Evolutionary conservation across 2,329 filamentous ascomycete genomes (phyloP).

Genomic region (Colletotrichum salicis): DNA sequence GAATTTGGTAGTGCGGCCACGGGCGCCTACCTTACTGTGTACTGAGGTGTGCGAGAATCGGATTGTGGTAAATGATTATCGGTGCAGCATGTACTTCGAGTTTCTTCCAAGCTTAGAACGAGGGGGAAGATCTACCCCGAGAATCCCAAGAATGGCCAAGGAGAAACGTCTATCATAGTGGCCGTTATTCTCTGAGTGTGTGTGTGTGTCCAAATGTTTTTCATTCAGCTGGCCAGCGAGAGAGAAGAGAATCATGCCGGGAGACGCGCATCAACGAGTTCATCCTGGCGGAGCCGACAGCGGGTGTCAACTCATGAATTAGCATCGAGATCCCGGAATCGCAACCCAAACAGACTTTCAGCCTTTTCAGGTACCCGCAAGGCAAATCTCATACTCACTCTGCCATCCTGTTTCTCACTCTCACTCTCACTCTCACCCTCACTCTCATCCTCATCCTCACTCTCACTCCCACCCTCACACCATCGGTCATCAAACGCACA

Average conservation of each 20-base stretch:
- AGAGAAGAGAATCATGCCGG: not conserved
- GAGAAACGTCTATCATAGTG: not conserved
- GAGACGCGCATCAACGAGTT: not conserved
- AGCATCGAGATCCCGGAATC: slow-evolving; percentile 19
- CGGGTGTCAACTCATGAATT: slow-evolving; percentile 8
- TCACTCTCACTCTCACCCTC: not conserved
- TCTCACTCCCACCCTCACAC: not conserved
- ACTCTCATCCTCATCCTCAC: not conserved
- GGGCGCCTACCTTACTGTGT: no score
- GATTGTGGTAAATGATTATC: not conserved
- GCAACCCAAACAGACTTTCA: slow-evolving; percentile 17
- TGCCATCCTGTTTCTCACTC: not conserved
- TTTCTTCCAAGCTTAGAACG: not conserved
- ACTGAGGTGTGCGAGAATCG: not conserved
- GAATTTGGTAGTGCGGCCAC: slow-evolving; percentile 6
- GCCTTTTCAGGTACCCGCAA: slow-evolving; percentile 27
- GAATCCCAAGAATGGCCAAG: not conserved
- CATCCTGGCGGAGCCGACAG: not conserved
- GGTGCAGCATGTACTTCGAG: not conserved
- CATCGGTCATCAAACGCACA: not conserved
- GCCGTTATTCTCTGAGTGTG: not conserved
- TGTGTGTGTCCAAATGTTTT: not conserved
- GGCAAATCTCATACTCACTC: slow-evolving; percentile 1
- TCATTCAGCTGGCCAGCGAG: not conserved
- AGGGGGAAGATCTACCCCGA: not conserved